Conservation (phyloP, 2,329 filamentous ascomycete species). For the Pyricularia sp. region DNA sequence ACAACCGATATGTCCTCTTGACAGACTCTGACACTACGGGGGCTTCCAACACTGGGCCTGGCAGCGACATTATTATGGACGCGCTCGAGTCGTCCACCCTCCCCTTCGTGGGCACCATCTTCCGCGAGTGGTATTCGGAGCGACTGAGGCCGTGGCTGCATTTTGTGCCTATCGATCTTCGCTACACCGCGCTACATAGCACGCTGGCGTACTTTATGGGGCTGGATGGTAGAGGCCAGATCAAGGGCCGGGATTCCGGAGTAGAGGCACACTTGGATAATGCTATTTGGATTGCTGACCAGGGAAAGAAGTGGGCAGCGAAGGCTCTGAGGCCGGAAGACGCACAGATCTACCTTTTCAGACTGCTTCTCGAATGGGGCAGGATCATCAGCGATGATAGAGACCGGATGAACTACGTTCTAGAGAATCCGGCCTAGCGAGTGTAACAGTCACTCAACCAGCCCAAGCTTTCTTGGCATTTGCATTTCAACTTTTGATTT, state of each 20-base stretch:
- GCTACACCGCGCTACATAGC: conserved; percentile 64
- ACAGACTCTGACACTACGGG: conserved; percentile 59
- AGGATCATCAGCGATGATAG: conserved; percentile 54
- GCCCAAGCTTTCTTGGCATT: conserved; percentile 7
- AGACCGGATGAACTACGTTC: conserved; percentile 32
- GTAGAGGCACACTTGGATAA: conserved; percentile 42
- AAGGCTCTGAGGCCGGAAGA: conserved; percentile 59
- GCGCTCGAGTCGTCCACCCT: conserved; percentile 58
- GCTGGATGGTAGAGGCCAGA: conserved; percentile 30
- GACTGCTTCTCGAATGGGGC: conserved; percentile 70
- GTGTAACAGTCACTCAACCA: background rate
- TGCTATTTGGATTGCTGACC: conserved; percentile 54
- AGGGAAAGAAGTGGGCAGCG: conserved; percentile 56
- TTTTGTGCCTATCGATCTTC: conserved; percentile 67
- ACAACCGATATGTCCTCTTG: conserved; percentile 61
- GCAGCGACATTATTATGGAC: conserved; percentile 32
- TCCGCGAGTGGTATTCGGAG: conserved; percentile 71
- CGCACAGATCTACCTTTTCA: conserved; percentile 73
- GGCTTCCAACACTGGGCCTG: background rate
- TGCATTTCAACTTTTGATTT: background rate
- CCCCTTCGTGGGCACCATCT: conserved; percentile 63
- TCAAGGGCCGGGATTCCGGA: conserved; percentile 35
- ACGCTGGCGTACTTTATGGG: conserved; percentile 68
- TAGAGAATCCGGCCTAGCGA: conserved; percentile 1
- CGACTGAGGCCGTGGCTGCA: conserved; percentile 69